Evolutionary conservation across 2,329 filamentous ascomycete genomes (phyloP), one percentile per base, ranked within the genome.

Genomic region (Blastomyces emzantsi): DNA sequence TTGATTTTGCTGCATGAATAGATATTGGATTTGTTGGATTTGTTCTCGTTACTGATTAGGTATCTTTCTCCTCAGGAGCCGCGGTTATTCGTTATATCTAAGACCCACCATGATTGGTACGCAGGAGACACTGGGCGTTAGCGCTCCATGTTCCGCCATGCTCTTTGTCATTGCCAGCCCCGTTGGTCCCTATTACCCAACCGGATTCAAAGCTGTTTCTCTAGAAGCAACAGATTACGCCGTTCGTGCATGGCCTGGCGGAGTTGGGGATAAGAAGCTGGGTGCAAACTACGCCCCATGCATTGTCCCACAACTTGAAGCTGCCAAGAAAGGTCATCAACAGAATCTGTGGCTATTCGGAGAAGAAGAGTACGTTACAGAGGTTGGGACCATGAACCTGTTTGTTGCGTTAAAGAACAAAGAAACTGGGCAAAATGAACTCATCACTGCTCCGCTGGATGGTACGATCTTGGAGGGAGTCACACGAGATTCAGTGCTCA

Each of bases 281-380:
- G 94, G 94, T 66, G 94, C 93, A 73, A 99, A 99, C 84, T 99
- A 99, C 76, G 94, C 94, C n/a, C 94, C 94, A 6, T 97, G 94
- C 81, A 93, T 99, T 72, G 82, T 97, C n/a, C 94, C 94, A 22
- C 94, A 99, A 79, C 85, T 94, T 71, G 86, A 96, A 78, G 94
- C 94, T 52, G 91, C 92, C 56, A 89, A 87, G 76, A 86, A 92
- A 63, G 94, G 94, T 28, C 96, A 92, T 83, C 93, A 97, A 79
- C 94, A 99, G 81, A 99, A 97, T 78, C 83, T 99, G 62, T 99
- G 94, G 94, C 81, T 99, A 41, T 99, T 97, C 74, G 92, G 92
- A 54, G 88, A 95, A 73, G 91, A 97, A 77, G 91, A 97, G 76
- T 96, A 88, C 73, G 88, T 97, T 64, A 99, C 94, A 57, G 94